phyloP scores from a whole-genome alignment of 2,329 filamentous ascomycete species.

The Escovopsis sp. region DNA sequence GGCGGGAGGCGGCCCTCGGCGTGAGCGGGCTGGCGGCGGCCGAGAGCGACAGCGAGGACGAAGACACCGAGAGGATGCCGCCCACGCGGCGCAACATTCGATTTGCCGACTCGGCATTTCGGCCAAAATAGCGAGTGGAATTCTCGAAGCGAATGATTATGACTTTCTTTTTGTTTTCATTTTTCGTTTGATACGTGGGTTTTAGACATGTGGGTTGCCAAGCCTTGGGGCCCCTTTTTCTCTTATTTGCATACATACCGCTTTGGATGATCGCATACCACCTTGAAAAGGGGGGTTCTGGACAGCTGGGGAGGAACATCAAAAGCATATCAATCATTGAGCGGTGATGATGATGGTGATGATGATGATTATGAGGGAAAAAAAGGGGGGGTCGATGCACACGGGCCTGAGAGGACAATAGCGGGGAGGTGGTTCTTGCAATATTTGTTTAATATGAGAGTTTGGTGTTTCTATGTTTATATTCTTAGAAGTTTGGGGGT shows the following conservation, averaged over 20 bases:
- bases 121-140: neutral
- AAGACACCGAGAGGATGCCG: constrained; percentile 39
- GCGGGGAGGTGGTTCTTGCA: neutral
- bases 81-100: constrained; percentile 41
- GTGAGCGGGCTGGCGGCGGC: constrained; percentile 31
- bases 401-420: neutral
- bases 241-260: neutral
- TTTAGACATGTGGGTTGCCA: neutral
- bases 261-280: neutral
- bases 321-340: too few relatives aligned
- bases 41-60: constrained; percentile 38
- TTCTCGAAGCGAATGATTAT: neutral
- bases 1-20: constrained; percentile 61
- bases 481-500: neutral
- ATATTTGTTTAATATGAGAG: neutral
- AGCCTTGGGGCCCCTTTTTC: neutral
- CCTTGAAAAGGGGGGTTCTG: neutral
- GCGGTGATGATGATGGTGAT: neutral
- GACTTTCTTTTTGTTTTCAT: too few relatives aligned
- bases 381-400: neutral
- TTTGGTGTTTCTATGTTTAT: neutral
- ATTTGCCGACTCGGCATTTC: constrained; percentile 36
- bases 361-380: neutral
- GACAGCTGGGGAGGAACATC: too few relatives aligned
- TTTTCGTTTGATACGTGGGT: neutral